phyloP scores from a whole-genome alignment of 345 rosid species.

The Dovyalis caffra region DNA sequence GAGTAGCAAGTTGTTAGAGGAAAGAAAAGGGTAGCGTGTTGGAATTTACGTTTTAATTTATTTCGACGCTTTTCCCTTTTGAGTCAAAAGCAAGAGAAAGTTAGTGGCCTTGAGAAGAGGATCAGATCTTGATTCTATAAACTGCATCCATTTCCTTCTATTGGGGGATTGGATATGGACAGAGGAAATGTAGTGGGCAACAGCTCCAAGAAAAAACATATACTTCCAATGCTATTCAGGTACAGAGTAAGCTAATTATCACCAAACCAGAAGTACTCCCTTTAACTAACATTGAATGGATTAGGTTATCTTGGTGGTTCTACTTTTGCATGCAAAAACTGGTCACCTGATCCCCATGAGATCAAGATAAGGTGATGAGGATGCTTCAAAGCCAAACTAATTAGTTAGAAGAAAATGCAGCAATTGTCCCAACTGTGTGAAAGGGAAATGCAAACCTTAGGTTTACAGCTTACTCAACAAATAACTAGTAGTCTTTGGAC shows the following conservation, averaged over 20 bases:
- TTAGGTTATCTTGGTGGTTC: conserved; percentile 10
- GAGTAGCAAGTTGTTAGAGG: too few relatives aligned
- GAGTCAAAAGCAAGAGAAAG: background rate
- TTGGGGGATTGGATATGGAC: background rate
- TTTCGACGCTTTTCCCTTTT: background rate
- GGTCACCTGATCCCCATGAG: too few relatives aligned
- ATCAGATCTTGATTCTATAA: background rate
- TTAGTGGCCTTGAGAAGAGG: background rate
- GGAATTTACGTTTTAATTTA: background rate
- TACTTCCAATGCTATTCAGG: conserved; percentile 1
- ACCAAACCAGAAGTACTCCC: conserved; percentile 11
- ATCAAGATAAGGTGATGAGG: too few relatives aligned
- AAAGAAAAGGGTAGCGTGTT: too few relatives aligned
- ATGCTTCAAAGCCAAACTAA: too few relatives aligned
- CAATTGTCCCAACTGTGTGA: background rate
- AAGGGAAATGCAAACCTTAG: background rate
- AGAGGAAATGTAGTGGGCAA: conserved; percentile 5
- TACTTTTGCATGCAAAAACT: background rate
- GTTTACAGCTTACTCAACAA: background rate
- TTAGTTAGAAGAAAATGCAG: too few relatives aligned
- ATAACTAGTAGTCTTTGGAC: background rate
- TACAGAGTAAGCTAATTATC: conserved; percentile 2
- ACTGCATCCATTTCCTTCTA: background rate
- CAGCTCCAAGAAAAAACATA: too few relatives aligned
- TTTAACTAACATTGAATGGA: conserved; percentile 16